Conservation (phyloP, 1,139 yeast species). For the Scheffersomyces segobiensis region DNA sequence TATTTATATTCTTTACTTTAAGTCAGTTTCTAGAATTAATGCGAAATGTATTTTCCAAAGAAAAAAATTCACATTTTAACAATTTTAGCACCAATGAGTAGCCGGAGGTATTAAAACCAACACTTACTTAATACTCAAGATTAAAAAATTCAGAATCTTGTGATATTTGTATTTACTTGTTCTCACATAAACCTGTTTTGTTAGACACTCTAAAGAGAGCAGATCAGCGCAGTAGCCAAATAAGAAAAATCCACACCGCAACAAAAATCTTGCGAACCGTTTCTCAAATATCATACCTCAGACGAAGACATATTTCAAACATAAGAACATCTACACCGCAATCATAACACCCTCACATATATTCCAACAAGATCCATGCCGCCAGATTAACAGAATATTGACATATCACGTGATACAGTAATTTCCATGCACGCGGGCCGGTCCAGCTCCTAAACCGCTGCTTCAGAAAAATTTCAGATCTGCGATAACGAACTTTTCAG, state of each 20-base stretch:
- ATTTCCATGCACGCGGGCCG: neutral
- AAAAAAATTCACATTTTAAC: neutral
- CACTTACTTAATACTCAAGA: neutral
- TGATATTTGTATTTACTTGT: too few species aligned
- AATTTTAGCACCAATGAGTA: neutral
- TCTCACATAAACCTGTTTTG: neutral
- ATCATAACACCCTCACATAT: neutral
- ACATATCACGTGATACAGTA: neutral
- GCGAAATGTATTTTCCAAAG: neutral
- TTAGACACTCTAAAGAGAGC: neutral
- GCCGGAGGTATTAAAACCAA: neutral
- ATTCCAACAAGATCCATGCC: neutral
- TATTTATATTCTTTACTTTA: too few species aligned
- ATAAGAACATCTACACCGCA: neutral
- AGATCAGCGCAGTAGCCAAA: neutral
- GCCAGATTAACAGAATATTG: neutral
- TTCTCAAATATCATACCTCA: neutral
- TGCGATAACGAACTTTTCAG: neutral
- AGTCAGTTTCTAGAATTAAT: neutral
- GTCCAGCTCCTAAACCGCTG: neutral
- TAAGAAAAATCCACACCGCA: neutral
- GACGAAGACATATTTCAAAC: neutral
- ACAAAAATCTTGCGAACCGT: neutral
- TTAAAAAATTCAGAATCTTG: neutral
- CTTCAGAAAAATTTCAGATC: neutral